Evolutionary conservation across 805 yeast species (phyloP).

Genomic region (Ogataea haglerorum): DNA sequence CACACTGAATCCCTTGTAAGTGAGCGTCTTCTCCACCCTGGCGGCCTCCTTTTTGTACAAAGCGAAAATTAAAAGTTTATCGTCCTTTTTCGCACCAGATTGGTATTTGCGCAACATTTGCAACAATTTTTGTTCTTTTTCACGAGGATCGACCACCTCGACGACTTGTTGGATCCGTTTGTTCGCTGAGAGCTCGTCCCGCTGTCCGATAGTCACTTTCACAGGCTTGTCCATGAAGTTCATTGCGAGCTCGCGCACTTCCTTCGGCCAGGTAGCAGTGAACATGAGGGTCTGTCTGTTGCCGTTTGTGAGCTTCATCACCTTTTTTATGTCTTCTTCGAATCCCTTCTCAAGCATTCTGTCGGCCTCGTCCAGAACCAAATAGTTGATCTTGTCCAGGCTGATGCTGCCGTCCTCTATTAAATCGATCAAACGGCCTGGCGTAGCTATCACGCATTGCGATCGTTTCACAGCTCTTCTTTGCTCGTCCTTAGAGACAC

Average conservation of each 20-base stretch:
- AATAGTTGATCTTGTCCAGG: slow-evolving; percentile 62
- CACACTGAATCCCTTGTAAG: slow-evolving; percentile 70
- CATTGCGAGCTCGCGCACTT: slow-evolving; percentile 87
- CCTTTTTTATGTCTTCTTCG: slow-evolving; percentile 89
- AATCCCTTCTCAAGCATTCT: slow-evolving; percentile 98
- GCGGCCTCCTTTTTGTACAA: slow-evolving; percentile 95
- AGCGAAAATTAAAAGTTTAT: slow-evolving; percentile 88
- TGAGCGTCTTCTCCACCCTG: slow-evolving; percentile 75
- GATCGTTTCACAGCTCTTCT: slow-evolving; percentile 61
- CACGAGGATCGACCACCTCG: slow-evolving; percentile 81
- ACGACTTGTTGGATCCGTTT: slow-evolving; percentile 91
- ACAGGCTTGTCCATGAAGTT: slow-evolving; percentile 84
- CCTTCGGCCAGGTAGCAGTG: slow-evolving; percentile 99
- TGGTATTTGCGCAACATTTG: slow-evolving; percentile 73
- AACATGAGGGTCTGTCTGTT: slow-evolving; percentile 93
- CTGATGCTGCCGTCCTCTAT: slow-evolving; percentile 83
- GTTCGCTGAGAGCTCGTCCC: slow-evolving; percentile 92
- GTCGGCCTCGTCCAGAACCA: slow-evolving; percentile 96
- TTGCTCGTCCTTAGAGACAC: slow-evolving; percentile 95
- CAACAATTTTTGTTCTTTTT: slow-evolving; percentile 74
- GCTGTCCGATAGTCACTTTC: slow-evolving; percentile 87
- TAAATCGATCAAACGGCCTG: slow-evolving; percentile 93
- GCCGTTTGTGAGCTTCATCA: slow-evolving; percentile 56
- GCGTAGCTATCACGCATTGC: slow-evolving; percentile 90
- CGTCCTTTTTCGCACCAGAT: slow-evolving; percentile 58